Evolutionary conservation across 2,329 filamentous ascomycete genomes (phyloP).

Genomic region (Apiospora hydei): DNA sequence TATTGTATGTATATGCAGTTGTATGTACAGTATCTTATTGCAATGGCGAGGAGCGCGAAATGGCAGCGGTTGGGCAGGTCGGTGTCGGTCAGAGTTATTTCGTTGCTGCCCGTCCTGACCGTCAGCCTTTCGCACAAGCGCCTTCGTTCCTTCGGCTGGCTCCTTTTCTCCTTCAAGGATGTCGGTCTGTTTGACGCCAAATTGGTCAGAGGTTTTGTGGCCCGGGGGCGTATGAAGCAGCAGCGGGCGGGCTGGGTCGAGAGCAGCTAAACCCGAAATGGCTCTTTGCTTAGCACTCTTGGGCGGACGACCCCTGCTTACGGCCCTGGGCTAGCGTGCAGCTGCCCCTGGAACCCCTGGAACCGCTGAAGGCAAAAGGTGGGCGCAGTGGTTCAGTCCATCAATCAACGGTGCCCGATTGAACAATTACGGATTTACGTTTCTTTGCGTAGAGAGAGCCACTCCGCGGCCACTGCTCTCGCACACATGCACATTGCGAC

Average conservation of each 20-base stretch:
- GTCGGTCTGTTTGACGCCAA: conserved; percentile 22
- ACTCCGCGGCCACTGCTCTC: not conserved
- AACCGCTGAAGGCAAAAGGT: conserved; percentile 8
- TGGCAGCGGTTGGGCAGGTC: not conserved
- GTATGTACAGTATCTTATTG: not conserved
- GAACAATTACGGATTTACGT: not conserved
- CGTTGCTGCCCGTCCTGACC: not conserved
- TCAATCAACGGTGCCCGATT: not conserved
- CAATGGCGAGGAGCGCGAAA: not conserved
- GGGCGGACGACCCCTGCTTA: not conserved
- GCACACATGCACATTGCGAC: not conserved
- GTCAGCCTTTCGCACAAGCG: not conserved
- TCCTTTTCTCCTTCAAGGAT: conserved; percentile 20
- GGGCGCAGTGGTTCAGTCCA: not conserved
- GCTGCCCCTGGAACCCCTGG: conserved; percentile 12
- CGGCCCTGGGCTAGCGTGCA: not conserved
- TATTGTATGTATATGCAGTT: not conserved
- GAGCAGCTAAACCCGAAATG: conserved; percentile 13
- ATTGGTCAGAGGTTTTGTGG: conserved; percentile 24
- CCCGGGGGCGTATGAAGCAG: conserved; percentile 19
- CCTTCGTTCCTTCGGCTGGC: not conserved
- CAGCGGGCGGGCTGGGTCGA: conserved; percentile 4
- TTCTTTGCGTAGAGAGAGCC: not conserved
- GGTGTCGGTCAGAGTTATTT: not conserved
- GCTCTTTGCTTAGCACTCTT: not conserved